Percentiles rank a stretch among this genome's conserved stretches.
Conservation (phyloP, 805 yeast genomes). For the Metschnikowia henanensis region DNA sequence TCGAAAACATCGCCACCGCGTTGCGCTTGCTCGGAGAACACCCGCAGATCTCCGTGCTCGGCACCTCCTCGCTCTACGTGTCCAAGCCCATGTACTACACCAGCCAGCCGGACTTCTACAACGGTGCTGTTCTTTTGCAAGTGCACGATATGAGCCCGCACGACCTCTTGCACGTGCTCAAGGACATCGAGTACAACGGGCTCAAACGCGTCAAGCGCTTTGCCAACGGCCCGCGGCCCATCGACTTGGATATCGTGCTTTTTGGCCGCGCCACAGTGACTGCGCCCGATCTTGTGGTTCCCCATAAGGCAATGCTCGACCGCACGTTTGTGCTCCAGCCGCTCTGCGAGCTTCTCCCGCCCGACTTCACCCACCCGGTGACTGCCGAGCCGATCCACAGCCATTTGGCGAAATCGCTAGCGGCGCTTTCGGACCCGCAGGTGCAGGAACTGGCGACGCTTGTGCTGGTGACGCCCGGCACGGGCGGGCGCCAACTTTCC, state of each 20-base stretch:
- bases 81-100: conserved; percentile 91
- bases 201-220: conserved; percentile 71
- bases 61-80: conserved; percentile 77
- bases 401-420: conserved; percentile 57
- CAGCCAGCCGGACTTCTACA: conserved; percentile 79
- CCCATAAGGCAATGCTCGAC: conserved; percentile 87
- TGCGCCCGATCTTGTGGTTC: conserved; percentile 62
- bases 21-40: conserved; percentile 44
- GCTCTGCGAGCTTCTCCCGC: conserved; percentile 73
- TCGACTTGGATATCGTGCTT: conserved; percentile 84
- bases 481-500: conserved; percentile 17
- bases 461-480: conserved; percentile 49
- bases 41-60: conserved; percentile 44
- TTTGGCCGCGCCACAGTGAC: conserved; percentile 63
- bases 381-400: conserved; percentile 77
- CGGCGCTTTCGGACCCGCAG: conserved; percentile 32
- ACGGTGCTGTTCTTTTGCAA: conserved; percentile 73
- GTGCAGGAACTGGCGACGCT: conserved; percentile 53
- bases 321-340: conserved; percentile 91
- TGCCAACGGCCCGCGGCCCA: conserved; percentile 90
- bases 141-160: conserved; percentile 62
- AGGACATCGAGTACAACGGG: conserved; percentile 74
- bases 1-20: conserved; percentile 59
- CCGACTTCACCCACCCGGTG: conserved; percentile 73
- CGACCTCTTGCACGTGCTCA: conserved; percentile 59